Base-by-base conservation (phyloP, 306 rosid species). In the Citrullus mucosospermus region DNA sequence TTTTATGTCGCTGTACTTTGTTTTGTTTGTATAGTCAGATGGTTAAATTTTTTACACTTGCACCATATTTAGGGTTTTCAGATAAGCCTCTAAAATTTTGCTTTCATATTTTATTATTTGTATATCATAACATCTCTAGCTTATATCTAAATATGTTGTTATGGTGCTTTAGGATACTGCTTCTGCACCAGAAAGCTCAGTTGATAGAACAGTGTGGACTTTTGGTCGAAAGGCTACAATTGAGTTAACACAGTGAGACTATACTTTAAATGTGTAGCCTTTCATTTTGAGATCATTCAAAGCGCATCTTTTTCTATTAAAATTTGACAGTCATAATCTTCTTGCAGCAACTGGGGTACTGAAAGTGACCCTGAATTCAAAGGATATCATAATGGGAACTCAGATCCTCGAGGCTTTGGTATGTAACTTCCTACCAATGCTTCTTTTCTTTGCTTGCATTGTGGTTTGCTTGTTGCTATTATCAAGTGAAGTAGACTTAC, bases 321-420 rank as follows among this genome's bases (percentile, higher is more conserved):
- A 48, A 28, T 72, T 72, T 72, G 77, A 72, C 77, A 1, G 63
- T 59, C 63, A 84, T 83, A 46, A 9, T 48, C 60, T 82, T 85
- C 53, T 69, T 78, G 43, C 93, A 95, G 99, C 77, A 92, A 95
- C 43, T 95, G 99, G 99, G 97, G 97, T 56, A 95, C 99, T 41
- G 99, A 95, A 86, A 92, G 86, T 80, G 97, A 95, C 87, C 97
- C 99, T 48, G 93, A 89, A 76, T 95, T 95, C 83, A 90, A 95
- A 92, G 99, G 97, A 75, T 91, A 92, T 86, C 99, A 95, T 89
- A 95, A 90, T 86, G 99, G 99, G 54, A 95, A 95, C 87, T 89
- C 99, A 32, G 97, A 95, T 41, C 97, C 99, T 76, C 97, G 96
- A 69, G 97, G 99, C 78, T 95, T 92, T 86, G 99, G 97, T 95